Percentiles rank a stretch among this genome's conserved stretches.
These are phyloP conservation scores for Serendipita sp. DNA, from an alignment of 768 basidiomycete genomes.

Conservation along the genomic window DNA sequence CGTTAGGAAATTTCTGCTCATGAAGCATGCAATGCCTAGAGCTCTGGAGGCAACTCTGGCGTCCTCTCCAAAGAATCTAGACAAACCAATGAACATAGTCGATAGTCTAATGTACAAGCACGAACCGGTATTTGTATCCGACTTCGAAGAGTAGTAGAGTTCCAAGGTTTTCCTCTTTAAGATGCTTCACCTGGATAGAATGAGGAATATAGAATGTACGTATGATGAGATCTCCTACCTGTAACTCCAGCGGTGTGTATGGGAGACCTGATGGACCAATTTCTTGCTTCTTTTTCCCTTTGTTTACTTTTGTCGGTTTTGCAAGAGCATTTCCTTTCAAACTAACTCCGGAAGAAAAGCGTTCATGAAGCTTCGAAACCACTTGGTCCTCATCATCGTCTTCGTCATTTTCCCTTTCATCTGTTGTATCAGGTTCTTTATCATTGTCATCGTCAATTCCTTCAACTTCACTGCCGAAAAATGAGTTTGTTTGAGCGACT, in stretches of 20 bases:
- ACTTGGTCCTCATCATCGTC: background rate
- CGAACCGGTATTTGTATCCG: conserved; percentile 53
- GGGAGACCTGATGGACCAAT: conserved; percentile 52
- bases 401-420: conserved; percentile 6
- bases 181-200: conserved; percentile 28
- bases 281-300: conserved; percentile 21
- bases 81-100: background rate
- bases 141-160: conserved; percentile 64
- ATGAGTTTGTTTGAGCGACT: background rate
- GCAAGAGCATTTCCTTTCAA: background rate
- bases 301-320: conserved; percentile 12
- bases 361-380: conserved; percentile 6
- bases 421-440: background rate
- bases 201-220: background rate
- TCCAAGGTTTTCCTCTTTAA: conserved; percentile 49
- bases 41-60: conserved; percentile 65
- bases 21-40: conserved; percentile 61
- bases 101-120: background rate
- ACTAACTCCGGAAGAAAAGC: background rate
- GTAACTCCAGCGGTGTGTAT: conserved; percentile 65
- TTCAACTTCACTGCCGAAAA: background rate
- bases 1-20: conserved; percentile 52
- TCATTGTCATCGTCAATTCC: background rate
- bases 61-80: conserved; percentile 65
- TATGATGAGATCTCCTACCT: conserved; percentile 23